Base-by-base conservation (phyloP, 2,329 filamentous ascomycete genomes). In the Macrophomina tecta region DNA sequence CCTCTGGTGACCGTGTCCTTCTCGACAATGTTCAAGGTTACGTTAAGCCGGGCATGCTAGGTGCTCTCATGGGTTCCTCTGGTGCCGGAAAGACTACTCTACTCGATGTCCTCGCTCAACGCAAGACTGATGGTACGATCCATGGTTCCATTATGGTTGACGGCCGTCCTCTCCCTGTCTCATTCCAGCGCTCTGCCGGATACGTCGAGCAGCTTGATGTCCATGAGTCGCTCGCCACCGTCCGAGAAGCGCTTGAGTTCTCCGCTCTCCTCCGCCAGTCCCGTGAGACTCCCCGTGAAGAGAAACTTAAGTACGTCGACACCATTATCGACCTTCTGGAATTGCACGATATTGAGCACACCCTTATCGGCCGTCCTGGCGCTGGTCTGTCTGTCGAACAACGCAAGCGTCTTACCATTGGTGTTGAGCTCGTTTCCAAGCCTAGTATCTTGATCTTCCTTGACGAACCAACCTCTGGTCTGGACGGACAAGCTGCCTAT, bases 391-490 rank as follows among this genome's bases (percentile, higher is more conserved):
- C 82, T 6, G 84, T 88, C 1, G 87, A 90, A 72, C 87, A 90
- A 71, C 81, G 87, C 5, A 90, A 90, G 72, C 81, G 86, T 60
- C 82, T 90, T 7, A 89, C 85, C 1, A 87, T 87, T 61, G 85
- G 83, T 62, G 84, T 87, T 14, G 85, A 87, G 69, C 78, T 87
- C 58, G 84, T 83, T 14, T 82, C 84, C 0, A 85, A 90, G 77
- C 90, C 90, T 0, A 84, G 90, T 68, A 82, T 92, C 8, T 82
- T 92, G 1, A 83, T 93, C 18, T 93, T 93, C 82, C 81, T 92
- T 14, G 90, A 93, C 69, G 90, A 93, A 76, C 90, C 90, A 0
- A 92, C 90, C 0, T 90, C 87, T 1, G 90, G 90, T 61, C 84
- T 93, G 0, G 89, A 90, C 71, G 86, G 84, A n/a, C 87, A 91